These are phyloP conservation scores for Debaryomyces sp. DNA, from an alignment of 1,139 yeast species.

Conservation along the genomic window DNA sequence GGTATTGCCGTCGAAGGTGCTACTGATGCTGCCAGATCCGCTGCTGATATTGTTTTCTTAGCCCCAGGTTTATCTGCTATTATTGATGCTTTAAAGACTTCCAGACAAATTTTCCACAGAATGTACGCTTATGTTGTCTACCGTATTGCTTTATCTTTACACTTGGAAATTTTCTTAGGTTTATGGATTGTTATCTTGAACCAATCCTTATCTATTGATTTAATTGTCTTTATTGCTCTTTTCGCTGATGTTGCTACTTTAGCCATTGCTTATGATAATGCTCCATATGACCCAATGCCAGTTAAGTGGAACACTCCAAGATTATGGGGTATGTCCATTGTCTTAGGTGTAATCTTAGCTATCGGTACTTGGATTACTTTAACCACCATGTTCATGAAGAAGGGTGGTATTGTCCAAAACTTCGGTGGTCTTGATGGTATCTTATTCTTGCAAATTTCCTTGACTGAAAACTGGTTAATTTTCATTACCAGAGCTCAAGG, in stretches of 20 bases:
- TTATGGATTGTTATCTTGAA: slow-evolving; percentile 92
- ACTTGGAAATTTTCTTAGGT: slow-evolving; percentile 90
- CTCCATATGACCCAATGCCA: slow-evolving; percentile 96
- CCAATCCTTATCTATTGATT: slow-evolving; percentile 78
- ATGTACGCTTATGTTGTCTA: slow-evolving; percentile 95
- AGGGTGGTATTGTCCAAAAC: slow-evolving; percentile 87
- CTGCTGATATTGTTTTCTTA: slow-evolving; percentile 94
- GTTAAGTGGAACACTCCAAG: slow-evolving; percentile 99
- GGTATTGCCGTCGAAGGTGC: slow-evolving; percentile 99
- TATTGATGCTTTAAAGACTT: slow-evolving; percentile 90
- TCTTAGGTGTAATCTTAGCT: slow-evolving; percentile 81
- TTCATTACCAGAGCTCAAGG: slow-evolving; percentile 94
- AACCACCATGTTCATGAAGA: slow-evolving; percentile 84
- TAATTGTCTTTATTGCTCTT: slow-evolving; percentile 91
- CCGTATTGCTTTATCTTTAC: slow-evolving; percentile 93
- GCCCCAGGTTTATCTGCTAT: slow-evolving; percentile 97
- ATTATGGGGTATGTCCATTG: slow-evolving; percentile 94
- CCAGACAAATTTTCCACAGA: slow-evolving; percentile 98
- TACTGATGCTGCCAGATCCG: slow-evolving; percentile 94
- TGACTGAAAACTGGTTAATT: slow-evolving; percentile 96
- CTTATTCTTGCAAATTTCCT: slow-evolving; percentile 86
- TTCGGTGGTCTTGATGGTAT: slow-evolving; percentile 93
- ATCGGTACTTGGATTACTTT: slow-evolving; percentile 91
- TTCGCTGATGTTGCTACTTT: slow-evolving; percentile 95
- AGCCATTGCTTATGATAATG: slow-evolving; percentile 95